These are phyloP conservation scores for Trichophyton verrucosum DNA, from an alignment of 2,329 filamentous ascomycete species.

Conservation along the genomic window DNA sequence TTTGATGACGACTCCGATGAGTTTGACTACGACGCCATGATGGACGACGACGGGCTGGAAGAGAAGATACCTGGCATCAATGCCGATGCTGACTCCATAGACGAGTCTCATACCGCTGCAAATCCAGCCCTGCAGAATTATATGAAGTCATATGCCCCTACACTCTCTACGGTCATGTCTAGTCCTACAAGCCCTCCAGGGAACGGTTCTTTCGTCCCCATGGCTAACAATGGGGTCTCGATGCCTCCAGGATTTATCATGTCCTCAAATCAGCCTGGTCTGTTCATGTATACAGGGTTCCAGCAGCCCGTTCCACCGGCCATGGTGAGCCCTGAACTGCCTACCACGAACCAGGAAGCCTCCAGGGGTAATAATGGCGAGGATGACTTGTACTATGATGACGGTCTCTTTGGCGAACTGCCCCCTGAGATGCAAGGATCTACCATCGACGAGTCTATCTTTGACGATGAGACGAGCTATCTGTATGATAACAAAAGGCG, in stretches of 20 bases:
- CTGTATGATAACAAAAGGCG: constrained; percentile 29
- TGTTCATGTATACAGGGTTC: not conserved
- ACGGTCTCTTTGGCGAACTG: constrained; percentile 33
- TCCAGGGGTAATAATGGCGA: constrained; percentile 15
- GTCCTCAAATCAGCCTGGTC: not conserved
- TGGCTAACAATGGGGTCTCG: not conserved
- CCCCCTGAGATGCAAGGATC: constrained; percentile 21
- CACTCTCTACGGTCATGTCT: constrained; percentile 25
- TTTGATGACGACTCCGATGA: constrained; percentile 29
- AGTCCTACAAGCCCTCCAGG: constrained; percentile 10
- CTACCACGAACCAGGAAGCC: not conserved
- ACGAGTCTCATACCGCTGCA: constrained; percentile 17
- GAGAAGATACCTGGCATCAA: constrained; percentile 39
- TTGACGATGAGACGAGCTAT: constrained; percentile 36
- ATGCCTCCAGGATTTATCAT: not conserved
- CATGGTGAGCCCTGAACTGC: not conserved
- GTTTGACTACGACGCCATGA: constrained; percentile 33
- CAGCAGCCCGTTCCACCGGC: not conserved
- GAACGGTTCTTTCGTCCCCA: not conserved
- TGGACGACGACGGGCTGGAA: constrained; percentile 33
- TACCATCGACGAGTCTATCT: constrained; percentile 37
- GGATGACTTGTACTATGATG: constrained; percentile 38
- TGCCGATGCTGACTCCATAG: constrained; percentile 33
- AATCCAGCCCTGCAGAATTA: not conserved
- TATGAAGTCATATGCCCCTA: constrained; percentile 17